These are phyloP conservation scores for Mollisia scopiformis DNA, from an alignment of 2,329 filamentous ascomycete genomes.

Conservation along the genomic window DNA sequence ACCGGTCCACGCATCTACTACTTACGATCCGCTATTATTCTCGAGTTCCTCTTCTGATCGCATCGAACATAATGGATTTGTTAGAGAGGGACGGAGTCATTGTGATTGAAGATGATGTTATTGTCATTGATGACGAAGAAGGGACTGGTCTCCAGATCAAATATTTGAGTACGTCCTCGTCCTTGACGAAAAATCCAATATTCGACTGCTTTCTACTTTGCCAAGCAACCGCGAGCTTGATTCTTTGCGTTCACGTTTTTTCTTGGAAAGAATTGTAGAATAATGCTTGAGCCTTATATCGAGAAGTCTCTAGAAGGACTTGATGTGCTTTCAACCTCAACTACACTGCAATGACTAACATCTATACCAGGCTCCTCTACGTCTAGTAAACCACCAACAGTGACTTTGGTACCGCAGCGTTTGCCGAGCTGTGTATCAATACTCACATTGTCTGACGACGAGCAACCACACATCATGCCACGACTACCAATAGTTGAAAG, in stretches of 20 bases:
- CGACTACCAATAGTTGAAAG: not conserved
- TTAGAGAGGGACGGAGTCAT: not conserved
- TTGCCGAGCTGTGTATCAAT: not conserved
- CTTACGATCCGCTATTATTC: no score
- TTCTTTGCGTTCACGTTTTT: not conserved
- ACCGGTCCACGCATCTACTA: no score
- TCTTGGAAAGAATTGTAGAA: not conserved
- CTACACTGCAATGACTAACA: not conserved
- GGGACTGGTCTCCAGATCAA: not conserved
- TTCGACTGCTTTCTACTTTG: not conserved
- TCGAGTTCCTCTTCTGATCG: not conserved
- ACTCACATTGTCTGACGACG: not conserved
- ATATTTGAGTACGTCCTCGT: not conserved
- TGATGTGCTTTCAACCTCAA: not conserved
- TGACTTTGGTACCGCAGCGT: not conserved
- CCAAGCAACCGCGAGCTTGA: not conserved
- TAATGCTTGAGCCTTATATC: not conserved
- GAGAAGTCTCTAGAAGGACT: not conserved
- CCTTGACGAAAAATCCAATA: no score
- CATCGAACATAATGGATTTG: constrained; percentile 7
- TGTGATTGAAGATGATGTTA: constrained; percentile 12
- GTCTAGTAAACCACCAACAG: not conserved
- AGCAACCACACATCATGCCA: not conserved
- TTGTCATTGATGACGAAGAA: constrained; percentile 5
- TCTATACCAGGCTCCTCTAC: not conserved